Percentiles rank a stretch among this genome's conserved stretches.
These are phyloP conservation scores for Kodamaea kaohsiungensis DNA, from an alignment of 805 yeast genomes.

Conservation along the genomic window DNA sequence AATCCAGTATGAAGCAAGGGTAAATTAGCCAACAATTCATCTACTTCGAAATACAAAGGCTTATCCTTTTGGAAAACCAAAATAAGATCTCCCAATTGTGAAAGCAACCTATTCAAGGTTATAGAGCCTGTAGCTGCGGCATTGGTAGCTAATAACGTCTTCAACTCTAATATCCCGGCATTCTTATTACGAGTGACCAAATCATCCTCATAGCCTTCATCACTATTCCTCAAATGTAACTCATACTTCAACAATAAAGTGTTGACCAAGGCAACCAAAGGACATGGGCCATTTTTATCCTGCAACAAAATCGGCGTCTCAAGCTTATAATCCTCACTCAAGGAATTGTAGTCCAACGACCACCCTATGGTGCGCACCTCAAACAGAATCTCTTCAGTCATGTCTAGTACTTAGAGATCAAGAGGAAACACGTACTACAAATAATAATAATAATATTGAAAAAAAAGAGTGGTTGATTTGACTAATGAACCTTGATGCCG, in stretches of 20 bases:
- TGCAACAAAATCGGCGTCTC: constrained; percentile 66
- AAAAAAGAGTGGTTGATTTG: not conserved
- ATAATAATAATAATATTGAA: not conserved
- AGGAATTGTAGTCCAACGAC: constrained; percentile 23
- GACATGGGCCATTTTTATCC: constrained; percentile 86
- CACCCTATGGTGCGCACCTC: constrained; percentile 30
- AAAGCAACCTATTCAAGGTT: constrained; percentile 42
- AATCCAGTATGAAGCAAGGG: constrained; percentile 73
- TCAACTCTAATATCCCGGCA: constrained; percentile 18
- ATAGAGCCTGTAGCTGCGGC: constrained; percentile 16
- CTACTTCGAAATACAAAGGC: constrained; percentile 31
- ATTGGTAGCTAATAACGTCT: constrained; percentile 14
- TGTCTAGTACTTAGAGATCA: not conserved
- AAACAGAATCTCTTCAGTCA: constrained; percentile 7
- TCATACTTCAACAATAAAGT: constrained; percentile 58
- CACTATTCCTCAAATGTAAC: constrained; percentile 17
- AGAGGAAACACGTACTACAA: not conserved
- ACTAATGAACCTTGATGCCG: not conserved
- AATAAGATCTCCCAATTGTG: constrained; percentile 50
- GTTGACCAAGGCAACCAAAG: constrained; percentile 75
- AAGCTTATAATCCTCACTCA: constrained; percentile 27
- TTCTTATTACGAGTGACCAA: constrained; percentile 11
- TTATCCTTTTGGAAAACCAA: constrained; percentile 24
- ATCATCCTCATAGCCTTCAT: constrained; percentile 9
- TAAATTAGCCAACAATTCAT: constrained; percentile 50